These are phyloP conservation scores for Fusarium protoensiforme DNA, from an alignment of 2,329 filamentous ascomycete genomes.

Conservation along the genomic window DNA sequence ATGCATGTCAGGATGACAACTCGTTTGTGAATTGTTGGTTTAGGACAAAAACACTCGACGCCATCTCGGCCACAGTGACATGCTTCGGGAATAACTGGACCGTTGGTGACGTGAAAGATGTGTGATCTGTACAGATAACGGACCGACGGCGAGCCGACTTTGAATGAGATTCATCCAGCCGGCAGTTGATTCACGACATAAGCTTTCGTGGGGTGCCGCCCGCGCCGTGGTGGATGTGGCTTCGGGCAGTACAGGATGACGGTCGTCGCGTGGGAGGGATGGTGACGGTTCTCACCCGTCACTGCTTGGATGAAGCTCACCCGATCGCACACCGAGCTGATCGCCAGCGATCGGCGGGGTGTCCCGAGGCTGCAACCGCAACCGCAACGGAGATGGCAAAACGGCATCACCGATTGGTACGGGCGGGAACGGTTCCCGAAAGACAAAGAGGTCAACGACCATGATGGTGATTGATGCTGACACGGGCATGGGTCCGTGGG, in stretches of 20 bases:
- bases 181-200: conserved; percentile 25
- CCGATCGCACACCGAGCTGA: conserved; percentile 10
- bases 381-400: conserved; percentile 13
- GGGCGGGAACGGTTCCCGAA: conserved; percentile 16
- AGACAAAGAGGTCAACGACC: neutral
- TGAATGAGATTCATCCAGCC: neutral
- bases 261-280: conserved; percentile 24
- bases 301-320: conserved; percentile 11
- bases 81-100: neutral
- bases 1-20: conserved; percentile 52
- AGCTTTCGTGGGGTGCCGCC: conserved; percentile 4
- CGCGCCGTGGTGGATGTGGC: conserved; percentile 12
- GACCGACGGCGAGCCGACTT: neutral
- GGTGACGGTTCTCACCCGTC: conserved; percentile 12
- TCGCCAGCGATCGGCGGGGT: conserved; percentile 36
- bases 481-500: neutral
- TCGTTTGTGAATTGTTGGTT: neutral
- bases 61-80: neutral
- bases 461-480: conserved; percentile 17
- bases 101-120: neutral
- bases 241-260: neutral
- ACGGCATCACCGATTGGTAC: conserved; percentile 39
- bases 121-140: neutral
- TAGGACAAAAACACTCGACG: neutral
- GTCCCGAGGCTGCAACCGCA: conserved; percentile 15